These are phyloP conservation scores for Vitis hybrid DNA, from an alignment of 177 flowering plant species.

Conservation along the genomic window DNA sequence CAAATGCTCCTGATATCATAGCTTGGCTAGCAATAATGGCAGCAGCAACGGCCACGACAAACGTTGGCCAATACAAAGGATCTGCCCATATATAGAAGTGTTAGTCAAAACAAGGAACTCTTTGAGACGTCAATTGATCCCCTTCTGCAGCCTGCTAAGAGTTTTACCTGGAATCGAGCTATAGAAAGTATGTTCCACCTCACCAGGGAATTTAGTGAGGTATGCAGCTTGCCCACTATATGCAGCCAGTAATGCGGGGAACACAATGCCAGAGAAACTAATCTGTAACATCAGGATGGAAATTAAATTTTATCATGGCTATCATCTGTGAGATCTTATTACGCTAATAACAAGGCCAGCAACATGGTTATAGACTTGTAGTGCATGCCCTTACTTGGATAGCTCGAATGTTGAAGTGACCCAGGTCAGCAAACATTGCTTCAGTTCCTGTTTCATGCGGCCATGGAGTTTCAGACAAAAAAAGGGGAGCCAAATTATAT, in stretches of 20 bases:
- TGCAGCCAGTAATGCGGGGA: conserved; percentile 47
- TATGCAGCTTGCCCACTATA: conserved; percentile 75
- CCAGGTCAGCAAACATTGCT: conserved; percentile 80
- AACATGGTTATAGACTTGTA: neutral
- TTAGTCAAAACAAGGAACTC: neutral
- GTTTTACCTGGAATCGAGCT: conserved; percentile 52
- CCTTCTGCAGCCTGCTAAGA: too few relatives aligned
- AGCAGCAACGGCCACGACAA: conserved; percentile 55
- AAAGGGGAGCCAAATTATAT: neutral
- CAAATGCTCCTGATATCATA: conserved; percentile 67
- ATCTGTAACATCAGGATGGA: conserved; percentile 31
- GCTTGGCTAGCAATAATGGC: conserved; percentile 76
- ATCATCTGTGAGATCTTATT: neutral
- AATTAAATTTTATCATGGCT: neutral
- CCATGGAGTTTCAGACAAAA: neutral
- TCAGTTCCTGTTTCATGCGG: conserved; percentile 50
- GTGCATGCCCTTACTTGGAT: conserved; percentile 38
- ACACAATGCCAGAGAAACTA: conserved; percentile 45
- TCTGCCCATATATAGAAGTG: conserved; percentile 23
- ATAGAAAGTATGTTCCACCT: conserved; percentile 47
- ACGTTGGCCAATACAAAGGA: conserved; percentile 64
- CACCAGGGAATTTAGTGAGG: conserved; percentile 34
- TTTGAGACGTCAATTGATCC: neutral
- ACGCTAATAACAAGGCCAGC: neutral
- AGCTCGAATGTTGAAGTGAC: conserved; percentile 58